phyloP scores from a whole-genome alignment of 2,329 filamentous ascomycete species.

The Fusarium mexicanum region DNA sequence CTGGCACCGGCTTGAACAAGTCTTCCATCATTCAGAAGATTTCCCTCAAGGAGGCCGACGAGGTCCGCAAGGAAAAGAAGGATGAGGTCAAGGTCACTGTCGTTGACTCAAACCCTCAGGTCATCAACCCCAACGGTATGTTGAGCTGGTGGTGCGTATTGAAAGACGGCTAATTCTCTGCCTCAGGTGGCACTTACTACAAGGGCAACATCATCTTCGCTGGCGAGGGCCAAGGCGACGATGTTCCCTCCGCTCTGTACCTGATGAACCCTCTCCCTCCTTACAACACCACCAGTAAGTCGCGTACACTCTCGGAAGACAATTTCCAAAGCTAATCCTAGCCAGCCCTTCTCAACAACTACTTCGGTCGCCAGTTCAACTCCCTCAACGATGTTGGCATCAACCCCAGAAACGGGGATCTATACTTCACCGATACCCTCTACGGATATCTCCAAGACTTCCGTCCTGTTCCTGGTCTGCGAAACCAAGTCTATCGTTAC shows the following conservation, averaged over 20 bases:
- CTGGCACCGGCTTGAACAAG: conserved; percentile 61
- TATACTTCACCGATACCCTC: conserved; percentile 71
- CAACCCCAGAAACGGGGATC: conserved; percentile 61
- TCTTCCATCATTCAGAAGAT: conserved; percentile 63
- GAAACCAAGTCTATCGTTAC: conserved; percentile 68
- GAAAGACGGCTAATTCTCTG: neutral
- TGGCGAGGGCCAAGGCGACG: conserved; percentile 59
- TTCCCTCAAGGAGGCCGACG: conserved; percentile 54
- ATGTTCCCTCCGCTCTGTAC: conserved; percentile 39
- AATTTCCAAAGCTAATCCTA: neutral
- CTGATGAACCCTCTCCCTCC: conserved; percentile 48
- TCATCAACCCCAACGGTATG: conserved; percentile 61
- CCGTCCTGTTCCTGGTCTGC: conserved; percentile 61
- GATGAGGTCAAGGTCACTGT: conserved; percentile 54
- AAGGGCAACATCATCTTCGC: conserved; percentile 59
- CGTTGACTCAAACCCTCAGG: conserved; percentile 55
- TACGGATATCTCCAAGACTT: conserved; percentile 71
- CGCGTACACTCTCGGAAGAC: fast-evolving
- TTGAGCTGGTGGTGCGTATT: neutral
- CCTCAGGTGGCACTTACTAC: conserved; percentile 59
- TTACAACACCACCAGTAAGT: conserved; percentile 60
- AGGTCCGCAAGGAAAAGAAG: conserved; percentile 23
- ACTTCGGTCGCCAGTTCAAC: conserved; percentile 67
- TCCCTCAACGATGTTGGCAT: conserved; percentile 67
- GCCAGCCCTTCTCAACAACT: conserved; percentile 65